Evolutionary conservation across 441 rosid genomes (phyloP).

Genomic region (Aquilaria agallochum): DNA sequence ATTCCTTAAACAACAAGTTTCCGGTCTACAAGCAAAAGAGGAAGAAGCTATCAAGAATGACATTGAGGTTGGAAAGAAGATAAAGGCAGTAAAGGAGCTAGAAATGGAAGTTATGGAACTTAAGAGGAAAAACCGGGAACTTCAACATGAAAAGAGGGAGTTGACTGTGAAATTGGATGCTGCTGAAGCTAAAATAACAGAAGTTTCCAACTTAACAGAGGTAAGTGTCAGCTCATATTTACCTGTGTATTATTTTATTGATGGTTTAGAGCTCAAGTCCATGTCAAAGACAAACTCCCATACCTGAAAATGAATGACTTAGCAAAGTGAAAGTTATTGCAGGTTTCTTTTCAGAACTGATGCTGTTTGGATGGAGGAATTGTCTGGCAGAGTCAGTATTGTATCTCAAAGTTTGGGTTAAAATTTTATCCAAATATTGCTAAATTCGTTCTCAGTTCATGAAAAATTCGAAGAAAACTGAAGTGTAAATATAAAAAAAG

Average conservation of each 20-base stretch:
- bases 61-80: conserved; percentile 62
- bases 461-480: no score
- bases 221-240: conserved; percentile 28
- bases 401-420: no score
- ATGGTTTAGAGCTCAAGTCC: no score
- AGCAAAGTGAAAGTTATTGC: no score
- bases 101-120: conserved; percentile 90
- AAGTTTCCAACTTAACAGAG: conserved; percentile 94
- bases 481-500: no score
- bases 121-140: conserved; percentile 88
- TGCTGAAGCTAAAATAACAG: conserved; percentile 63
- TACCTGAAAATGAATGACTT: no score
- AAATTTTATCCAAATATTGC: no score
- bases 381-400: no score
- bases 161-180: conserved; percentile 74
- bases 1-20: conserved; percentile 89
- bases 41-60: conserved; percentile 76
- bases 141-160: conserved; percentile 93
- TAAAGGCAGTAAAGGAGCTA: conserved; percentile 65
- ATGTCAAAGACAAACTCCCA: no score
- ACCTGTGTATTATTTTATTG: background rate
- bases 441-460: no score
- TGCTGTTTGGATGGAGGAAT: no score
- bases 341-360: no score
- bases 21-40: conserved; percentile 77